Base-by-base conservation (phyloP, 768 basidiomycete genomes). In the Mycena olivaceomarginata region DNA sequence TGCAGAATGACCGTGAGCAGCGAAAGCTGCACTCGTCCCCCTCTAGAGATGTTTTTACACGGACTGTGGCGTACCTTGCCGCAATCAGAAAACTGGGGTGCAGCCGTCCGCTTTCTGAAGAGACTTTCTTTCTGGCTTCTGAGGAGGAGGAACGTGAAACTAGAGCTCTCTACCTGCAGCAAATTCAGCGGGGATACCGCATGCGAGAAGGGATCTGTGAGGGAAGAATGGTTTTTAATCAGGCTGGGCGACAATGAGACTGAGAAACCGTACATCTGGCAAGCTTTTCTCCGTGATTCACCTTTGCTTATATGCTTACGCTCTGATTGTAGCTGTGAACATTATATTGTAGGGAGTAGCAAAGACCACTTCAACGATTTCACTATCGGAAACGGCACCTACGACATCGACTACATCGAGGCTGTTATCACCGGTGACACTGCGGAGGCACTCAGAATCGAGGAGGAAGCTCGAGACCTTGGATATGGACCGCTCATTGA, bases 161-260 rank as follows among this genome's bases (percentile, higher is more conserved):
- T 6, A 11, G 6, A 2, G 4, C 45, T 13, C 4, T 39, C 15
- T 74, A 74, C 31, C 2, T 48, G 41, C n/a, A 53, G 3, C 53
- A 53, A 13, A 31, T 45, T 13, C 64, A 67, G 40, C 72, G 72
- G 2, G 72, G 72, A 5, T 73, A 67, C 46, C 22, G 40, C 4
- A 39, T 40, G 10, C 20, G 5, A 37, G 65, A 73, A 12, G 56
- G 64, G 2, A 67, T 31, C 16, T 73, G 71, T 41, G 25, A 64
- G n/a, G 62, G 71, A 9, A 12, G 63, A 22, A 7, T 72, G 8
- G 3, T n/a, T 64, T n/a, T 64, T 72, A 31, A 31, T 31, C 31
- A 31, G 31, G 31, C 31, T n/a, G n/a, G 51, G 11, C 8, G 11
- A 57, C 9, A 18, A 45, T 20, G 6, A 5, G 10, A 20, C 12